Conservation (phyloP, 1,284 basidiomycete species). For the Polyporus tsugae region DNA sequence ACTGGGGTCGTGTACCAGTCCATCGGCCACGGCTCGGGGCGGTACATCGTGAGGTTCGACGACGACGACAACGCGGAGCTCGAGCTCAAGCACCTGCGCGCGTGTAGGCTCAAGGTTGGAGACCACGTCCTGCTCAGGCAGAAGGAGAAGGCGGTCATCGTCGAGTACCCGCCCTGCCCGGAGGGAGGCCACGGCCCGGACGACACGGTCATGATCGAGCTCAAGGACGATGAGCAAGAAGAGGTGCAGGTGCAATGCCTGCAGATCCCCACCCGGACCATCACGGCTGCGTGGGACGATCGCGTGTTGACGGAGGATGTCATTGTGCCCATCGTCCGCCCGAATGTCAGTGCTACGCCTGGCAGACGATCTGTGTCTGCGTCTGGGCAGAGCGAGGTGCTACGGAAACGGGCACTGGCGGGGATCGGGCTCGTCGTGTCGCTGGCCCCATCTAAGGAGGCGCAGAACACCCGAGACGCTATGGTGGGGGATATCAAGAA, state of each 20-base stretch:
- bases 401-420: slow-evolving; percentile 46
- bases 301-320: slow-evolving; percentile 50
- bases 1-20: slow-evolving; percentile 59
- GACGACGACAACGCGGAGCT: slow-evolving; percentile 58
- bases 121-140: slow-evolving; percentile 60
- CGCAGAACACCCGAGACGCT: slow-evolving; percentile 48
- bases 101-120: slow-evolving; percentile 55
- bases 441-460: slow-evolving; percentile 34
- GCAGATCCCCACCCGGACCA: slow-evolving; percentile 55
- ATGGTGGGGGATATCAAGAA: slow-evolving; percentile 55
- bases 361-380: slow-evolving; percentile 42
- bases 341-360: slow-evolving; percentile 51
- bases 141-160: slow-evolving; percentile 38
- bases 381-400: neutral
- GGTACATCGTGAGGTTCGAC: slow-evolving; percentile 66
- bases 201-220: slow-evolving; percentile 47
- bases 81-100: slow-evolving; percentile 62
- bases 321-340: slow-evolving; percentile 51
- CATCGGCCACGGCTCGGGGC: slow-evolving; percentile 15
- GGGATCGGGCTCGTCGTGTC: slow-evolving; percentile 51
- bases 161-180: slow-evolving; percentile 8
- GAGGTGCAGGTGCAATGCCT: slow-evolving; percentile 47
- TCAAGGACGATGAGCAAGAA: slow-evolving; percentile 46
- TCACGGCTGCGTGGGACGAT: slow-evolving; percentile 61
- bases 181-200: slow-evolving; percentile 41